Evolutionary conservation across 164 flowering plant species (phyloP).

Genomic region (Cinnamomum chago): DNA sequence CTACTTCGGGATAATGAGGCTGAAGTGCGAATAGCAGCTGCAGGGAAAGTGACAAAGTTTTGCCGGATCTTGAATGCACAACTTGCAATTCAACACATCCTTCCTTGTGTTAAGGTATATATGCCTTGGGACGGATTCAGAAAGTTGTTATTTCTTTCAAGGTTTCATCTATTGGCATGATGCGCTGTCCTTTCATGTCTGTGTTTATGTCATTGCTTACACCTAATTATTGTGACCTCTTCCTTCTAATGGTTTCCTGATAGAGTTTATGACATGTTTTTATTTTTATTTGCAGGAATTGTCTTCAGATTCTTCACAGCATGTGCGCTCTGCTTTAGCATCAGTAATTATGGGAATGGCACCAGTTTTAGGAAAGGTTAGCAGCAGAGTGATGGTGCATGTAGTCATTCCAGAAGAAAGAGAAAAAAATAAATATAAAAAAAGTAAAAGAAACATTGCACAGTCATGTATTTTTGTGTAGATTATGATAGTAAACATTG

Average conservation of each 20-base stretch:
- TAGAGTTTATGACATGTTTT: not conserved
- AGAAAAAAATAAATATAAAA: not conserved
- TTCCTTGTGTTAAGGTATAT: slow-evolving; percentile 93
- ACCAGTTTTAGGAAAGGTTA: slow-evolving; percentile 92
- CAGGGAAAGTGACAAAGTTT: slow-evolving; percentile 96
- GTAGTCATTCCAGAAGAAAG: not conserved
- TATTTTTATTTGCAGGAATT: slow-evolving; percentile 52
- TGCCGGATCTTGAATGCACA: slow-evolving; percentile 87
- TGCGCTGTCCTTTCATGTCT: not conserved
- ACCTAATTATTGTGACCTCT: not conserved
- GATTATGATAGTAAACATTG: not conserved
- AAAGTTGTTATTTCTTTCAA: not conserved
- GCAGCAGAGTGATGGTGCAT: not conserved
- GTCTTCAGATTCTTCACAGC: slow-evolving; percentile 98
- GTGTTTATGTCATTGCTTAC: not conserved
- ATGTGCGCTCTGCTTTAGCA: slow-evolving; percentile 98
- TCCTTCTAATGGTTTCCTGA: not conserved
- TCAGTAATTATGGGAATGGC: slow-evolving; percentile 99
- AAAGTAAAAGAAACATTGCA: too few relatives aligned
- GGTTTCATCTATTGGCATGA: not conserved
- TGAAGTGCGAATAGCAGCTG: slow-evolving; percentile 98
- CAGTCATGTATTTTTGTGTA: not conserved
- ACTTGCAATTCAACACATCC: slow-evolving; percentile 92
- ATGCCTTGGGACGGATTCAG: not conserved
- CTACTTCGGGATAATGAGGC: slow-evolving; percentile 98